Evolutionary conservation across 1,139 yeast genomes (phyloP), one percentile per base, ranked within the genome.

Genomic region (Saccharomyces pastorianus): DNA sequence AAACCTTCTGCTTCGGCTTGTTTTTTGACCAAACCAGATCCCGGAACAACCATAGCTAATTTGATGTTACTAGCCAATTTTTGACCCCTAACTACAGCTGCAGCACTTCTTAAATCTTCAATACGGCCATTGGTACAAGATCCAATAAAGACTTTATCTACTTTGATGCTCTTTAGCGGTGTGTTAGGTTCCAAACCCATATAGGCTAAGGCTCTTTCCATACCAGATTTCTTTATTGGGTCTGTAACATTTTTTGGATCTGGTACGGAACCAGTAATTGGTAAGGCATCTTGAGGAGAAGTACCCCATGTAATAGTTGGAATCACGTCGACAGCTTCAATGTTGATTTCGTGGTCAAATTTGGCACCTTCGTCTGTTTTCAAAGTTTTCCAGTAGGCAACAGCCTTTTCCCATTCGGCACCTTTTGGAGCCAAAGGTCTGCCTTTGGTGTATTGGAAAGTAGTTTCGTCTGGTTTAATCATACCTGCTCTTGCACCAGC

Each of bases 221-320:
- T 86, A 66, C 96, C 95, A 13, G 86, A 78, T 68, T 82, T 84
- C 70, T 82, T 82, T 68, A 84, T 83, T 56, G 95, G 90, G 69
- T 91, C 96, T 23, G 73, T 61, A 14, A 82, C 82, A 55, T 74
- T 77, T 13, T 83, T 72, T 58, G 99, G 99, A 70, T 93, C 96
- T 51, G 99, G 99, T 44, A 91, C 96, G 27, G 73, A 67, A 28
- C 88, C 96, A 28, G 93, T 85, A 67, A 93, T 91, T 60, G 99
- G 98, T 61, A 93, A 78, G 49, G 98, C 98, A 70, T 93, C 99
- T 75, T 93, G 98, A 44, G 99, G 99, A 65, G 98, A 91, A 62
- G 95, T 93, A 77, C 99, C 99, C 99, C 99, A 93, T 20, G 99
- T 93, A 58, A 93, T 90, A 32, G 99, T 93, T 60, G 99, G 99